Conservation (phyloP, 2,329 filamentous ascomycete genomes). For the Dactylellina parvicollis region DNA sequence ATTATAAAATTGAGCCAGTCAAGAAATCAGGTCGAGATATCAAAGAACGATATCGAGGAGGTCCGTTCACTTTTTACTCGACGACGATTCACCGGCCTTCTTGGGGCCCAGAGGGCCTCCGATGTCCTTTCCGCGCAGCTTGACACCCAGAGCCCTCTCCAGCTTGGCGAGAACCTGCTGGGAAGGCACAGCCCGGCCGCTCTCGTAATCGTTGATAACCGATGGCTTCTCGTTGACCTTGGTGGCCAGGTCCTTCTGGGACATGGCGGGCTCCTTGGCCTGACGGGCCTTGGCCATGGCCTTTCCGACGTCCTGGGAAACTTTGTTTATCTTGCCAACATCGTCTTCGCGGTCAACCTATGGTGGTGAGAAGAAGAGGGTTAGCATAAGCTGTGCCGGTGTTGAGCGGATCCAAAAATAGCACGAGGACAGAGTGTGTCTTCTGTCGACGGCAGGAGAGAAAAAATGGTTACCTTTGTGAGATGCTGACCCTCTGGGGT, state of each 20-base stretch:
- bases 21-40: too few relatives aligned
- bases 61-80: not conserved
- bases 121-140: constrained; percentile 85
- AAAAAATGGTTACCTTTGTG: constrained; percentile 64
- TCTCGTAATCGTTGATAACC: constrained; percentile 85
- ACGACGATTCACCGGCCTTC: constrained; percentile 63
- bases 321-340: constrained; percentile 94
- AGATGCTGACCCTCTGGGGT: constrained; percentile 86
- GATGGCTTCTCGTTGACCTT: constrained; percentile 87
- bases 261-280: constrained; percentile 91
- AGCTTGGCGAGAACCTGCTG: constrained; percentile 82
- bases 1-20: not conserved
- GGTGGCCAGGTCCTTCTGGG: constrained; percentile 84
- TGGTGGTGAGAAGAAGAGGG: not conserved
- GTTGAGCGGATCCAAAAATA: constrained; percentile 12
- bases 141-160: constrained; percentile 86
- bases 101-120: constrained; percentile 81
- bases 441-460: not conserved
- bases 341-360: constrained; percentile 98
- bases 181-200: constrained; percentile 78
- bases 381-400: constrained; percentile 2
- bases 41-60: not conserved
- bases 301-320: constrained; percentile 81
- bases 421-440: not conserved
- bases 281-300: constrained; percentile 82